Base-by-base conservation (phyloP, 306 rosid genomes). In the Casuarina cunninghamiana region DNA sequence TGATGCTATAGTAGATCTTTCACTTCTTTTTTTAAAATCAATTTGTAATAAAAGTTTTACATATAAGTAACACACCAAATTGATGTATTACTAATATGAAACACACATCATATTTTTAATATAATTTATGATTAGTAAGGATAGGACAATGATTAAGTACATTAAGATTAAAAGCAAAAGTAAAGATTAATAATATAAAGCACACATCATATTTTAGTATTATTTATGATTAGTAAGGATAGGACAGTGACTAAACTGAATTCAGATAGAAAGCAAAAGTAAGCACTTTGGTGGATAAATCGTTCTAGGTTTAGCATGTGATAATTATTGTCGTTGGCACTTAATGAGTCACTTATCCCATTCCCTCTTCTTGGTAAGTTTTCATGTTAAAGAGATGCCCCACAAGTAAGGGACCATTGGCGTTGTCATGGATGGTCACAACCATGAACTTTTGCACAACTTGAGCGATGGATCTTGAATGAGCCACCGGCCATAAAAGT, bases 401-500 rank as follows among this genome's bases (percentile, higher is more conserved):
- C 48, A 26, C 17, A 61, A 9, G 63, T 16, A 63, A 42, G 70
- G 81, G 71, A 63, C 65, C 74, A 39, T 70, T 42, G 44, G 65
- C 19, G 37, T 62, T 55, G 2, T 54, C 3, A 65, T n/a, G 6
- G 17, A 44, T 55, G 43, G 74, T 37, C 77, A 43, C 76, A 63
- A 21, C 38, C 19, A 53, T 60, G 50, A 49, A 61, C 49, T 53
- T 76, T 61, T 53, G 55, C 53, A n/a, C 51, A 70, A 44, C 17
- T 71, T 39, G 81, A 77, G 49, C 46, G 4, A 21, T 44, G 77
- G 69, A 62, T 62, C 68, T 32, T 72, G 69, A 67, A 65, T 53
- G 15, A 72, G 3, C 73, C 26, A 73, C 78, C 82, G 76, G 9
- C 82, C 79, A 73, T 53, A 82, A 77, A 26, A 66, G 53, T 17